Percentiles rank a stretch among this genome's conserved stretches.
Evolutionary conservation across 148 eudicot species (phyloP).

Genomic region (Silene uniflora): DNA sequence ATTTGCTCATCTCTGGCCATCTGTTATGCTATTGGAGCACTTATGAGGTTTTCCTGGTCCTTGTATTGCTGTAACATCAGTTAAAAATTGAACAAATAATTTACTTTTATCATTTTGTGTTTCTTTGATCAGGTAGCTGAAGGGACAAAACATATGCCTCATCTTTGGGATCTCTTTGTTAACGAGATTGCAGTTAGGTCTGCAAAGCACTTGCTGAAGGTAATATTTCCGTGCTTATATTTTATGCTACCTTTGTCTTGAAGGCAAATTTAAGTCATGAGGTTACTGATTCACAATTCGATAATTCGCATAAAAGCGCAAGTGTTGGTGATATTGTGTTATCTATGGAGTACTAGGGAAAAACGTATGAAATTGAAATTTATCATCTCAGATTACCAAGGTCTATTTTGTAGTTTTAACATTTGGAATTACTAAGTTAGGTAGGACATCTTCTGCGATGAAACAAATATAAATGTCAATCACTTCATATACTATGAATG

Average conservation of each 20-base stretch:
- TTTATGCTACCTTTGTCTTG: conserved; percentile 5
- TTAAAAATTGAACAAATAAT: neutral
- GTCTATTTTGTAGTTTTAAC: neutral
- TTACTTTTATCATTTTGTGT: conserved; percentile 8
- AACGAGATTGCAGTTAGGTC: conserved; percentile 85
- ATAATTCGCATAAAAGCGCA: neutral
- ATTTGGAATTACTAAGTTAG: neutral
- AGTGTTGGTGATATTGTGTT: neutral
- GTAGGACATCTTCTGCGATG: neutral
- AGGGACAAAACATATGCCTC: conserved; percentile 89
- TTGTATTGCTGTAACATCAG: neutral
- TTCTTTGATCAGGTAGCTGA: conserved; percentile 66
- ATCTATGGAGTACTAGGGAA: neutral
- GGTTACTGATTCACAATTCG: neutral
- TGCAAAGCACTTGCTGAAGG: conserved; percentile 94
- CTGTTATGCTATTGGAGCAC: neutral
- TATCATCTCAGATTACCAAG: neutral
- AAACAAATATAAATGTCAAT: neutral
- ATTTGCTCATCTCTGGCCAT: neutral
- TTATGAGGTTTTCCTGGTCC: neutral
- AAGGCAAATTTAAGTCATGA: neutral
- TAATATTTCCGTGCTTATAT: conserved; percentile 22
- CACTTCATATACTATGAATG: neutral
- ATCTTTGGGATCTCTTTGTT: conserved; percentile 85
- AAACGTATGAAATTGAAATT: neutral